A percentile compares a stretch with the other conserved stretches of the same genome.
Evolutionary conservation across 345 rosid genomes (phyloP).

Genomic region (Tarenaya hassleriana): DNA sequence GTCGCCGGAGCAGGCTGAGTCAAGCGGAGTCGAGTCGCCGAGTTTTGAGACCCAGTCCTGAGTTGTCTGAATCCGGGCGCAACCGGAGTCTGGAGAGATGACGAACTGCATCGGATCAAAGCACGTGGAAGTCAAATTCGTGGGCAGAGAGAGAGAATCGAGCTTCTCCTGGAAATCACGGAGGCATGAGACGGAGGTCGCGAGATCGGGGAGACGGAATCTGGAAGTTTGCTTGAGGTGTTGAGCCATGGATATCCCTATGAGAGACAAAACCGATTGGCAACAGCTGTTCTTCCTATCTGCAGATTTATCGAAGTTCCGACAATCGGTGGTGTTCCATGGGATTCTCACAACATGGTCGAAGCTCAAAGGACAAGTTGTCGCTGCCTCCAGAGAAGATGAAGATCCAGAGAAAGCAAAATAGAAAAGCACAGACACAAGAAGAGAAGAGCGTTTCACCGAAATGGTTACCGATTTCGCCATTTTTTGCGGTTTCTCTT

Average conservation of each 20-base stretch:
- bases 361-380: slow-evolving; percentile 59
- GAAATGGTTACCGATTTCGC: slow-evolving; percentile 1
- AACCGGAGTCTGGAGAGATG: slow-evolving; percentile 28
- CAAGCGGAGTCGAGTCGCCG: slow-evolving; percentile 44
- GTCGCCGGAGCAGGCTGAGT: slow-evolving; percentile 55
- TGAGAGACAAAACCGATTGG: slow-evolving; percentile 41
- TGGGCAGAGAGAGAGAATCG: slow-evolving; percentile 40
- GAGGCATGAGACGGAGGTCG: slow-evolving; percentile 59
- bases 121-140: slow-evolving; percentile 42
- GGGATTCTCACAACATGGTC: slow-evolving; percentile 51
- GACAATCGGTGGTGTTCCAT: slow-evolving; percentile 60
- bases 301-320: slow-evolving; percentile 18
- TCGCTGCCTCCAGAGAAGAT: slow-evolving; percentile 14
- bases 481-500: slow-evolving; percentile 10
- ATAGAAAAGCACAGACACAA: slow-evolving; percentile 10
- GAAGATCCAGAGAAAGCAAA: slow-evolving; percentile 14
- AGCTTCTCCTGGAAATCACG: slow-evolving; percentile 48
- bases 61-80: slow-evolving; percentile 46
- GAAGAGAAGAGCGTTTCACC: not conserved
- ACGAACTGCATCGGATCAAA: slow-evolving; percentile 55
- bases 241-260: slow-evolving; percentile 48
- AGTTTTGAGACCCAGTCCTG: slow-evolving; percentile 57
- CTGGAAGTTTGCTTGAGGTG: slow-evolving; percentile 52
- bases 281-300: slow-evolving; percentile 39
- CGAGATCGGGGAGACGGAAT: slow-evolving; percentile 51